Evolutionary conservation across 2,329 filamentous ascomycete genomes (phyloP), one percentile per base, ranked within the genome.

Genomic region (Talaromyces piceae): DNA sequence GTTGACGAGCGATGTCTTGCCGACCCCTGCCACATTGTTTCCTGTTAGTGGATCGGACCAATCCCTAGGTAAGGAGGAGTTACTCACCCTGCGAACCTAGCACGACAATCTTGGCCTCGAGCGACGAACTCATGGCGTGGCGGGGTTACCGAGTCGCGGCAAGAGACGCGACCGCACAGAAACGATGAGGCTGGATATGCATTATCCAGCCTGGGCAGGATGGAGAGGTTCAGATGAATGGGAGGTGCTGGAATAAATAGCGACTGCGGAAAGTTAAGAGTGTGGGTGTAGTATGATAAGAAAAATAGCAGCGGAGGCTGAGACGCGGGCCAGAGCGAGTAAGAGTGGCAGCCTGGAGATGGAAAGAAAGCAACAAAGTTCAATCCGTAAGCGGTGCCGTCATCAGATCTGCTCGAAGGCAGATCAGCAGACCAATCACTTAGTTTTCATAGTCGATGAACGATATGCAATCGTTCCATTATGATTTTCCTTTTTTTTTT

Each of bases 81-180:
- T 27, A 57, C 56, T 41, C 60, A 76, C 73, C 73, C 64, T 77
- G 75, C 39, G 72, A 71, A 58, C 75, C 75, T 9, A 78, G 67
- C 47, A 78, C 73, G 53, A 77, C 75, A 44, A 77, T 74, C 61
- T 77, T 78, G 50, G 75, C 75, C 63, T 77, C 75, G 45, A 76
- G 70, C 48, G 68, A 73, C 56, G 67, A 73, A 59, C 69, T 73
- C 72, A 74, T 75, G 58, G 61, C 60, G 52, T 75, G 58, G 61
- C 60, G 52, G 51, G 52, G 41, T 51, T 51, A 54, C 39, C 39
- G 45, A 49, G 43, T 49, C 46, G 49, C 45, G 45, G 64, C 61
- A 60, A 57, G 57, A 20, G 59, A 60, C 47, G 57, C 54, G 56
- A 59, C 55, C 55, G 58, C 57, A 61, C 59, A 59, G 53, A 51